Base-by-base conservation (phyloP, 306 rosid genomes). In the Ormosia semicastrata region DNA sequence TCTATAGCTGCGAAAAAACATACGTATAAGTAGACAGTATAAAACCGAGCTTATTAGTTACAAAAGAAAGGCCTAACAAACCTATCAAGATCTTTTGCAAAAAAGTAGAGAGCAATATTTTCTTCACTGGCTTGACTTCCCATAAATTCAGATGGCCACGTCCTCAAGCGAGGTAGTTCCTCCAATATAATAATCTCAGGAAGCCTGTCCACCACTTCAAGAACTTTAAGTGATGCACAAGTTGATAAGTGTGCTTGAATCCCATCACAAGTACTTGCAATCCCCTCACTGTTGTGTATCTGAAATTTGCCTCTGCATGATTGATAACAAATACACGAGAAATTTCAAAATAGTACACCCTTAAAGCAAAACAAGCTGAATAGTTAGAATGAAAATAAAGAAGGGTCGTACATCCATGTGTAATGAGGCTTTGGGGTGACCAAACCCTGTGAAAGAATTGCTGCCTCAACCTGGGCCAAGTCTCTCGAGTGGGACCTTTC, bases 191-290 rank as follows among this genome's bases (percentile, higher is more conserved):
- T 64, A 36, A 65, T 70, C 71, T 75, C 33, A n/a, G 89, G 78
- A 81, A 86, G 70, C 73, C 57, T 84, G 17, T 8, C 53, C 46
- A 67, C 85, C 33, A 66, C 34, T 40, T 83, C 75, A 70, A 43
- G n/a, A 86, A 81, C 83, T 52, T 50, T 14, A 29, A 24, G 58
- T 60, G 82, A 84, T 29, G 81, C 70, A 65, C 4, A n/a, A 37
- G 47, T 84, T 43, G 89, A 86, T 36, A 84, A 11, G 71, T 86
- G 88, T 37, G 88, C 88, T 84, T 81, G 91, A 44, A 88, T 46
- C 41, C 88, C 76, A 57, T 75, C 74, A 53, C 37, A 86, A 57
- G 52, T 69, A 32, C 37, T 60, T 36, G 18, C 62, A 66, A 12
- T 33, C 15, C 71, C 73, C 10, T 63, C 81, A 44, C 11, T 65